Base-by-base conservation (phyloP, 768 basidiomycete species). In the Macrolepiota albuminosa region DNA sequence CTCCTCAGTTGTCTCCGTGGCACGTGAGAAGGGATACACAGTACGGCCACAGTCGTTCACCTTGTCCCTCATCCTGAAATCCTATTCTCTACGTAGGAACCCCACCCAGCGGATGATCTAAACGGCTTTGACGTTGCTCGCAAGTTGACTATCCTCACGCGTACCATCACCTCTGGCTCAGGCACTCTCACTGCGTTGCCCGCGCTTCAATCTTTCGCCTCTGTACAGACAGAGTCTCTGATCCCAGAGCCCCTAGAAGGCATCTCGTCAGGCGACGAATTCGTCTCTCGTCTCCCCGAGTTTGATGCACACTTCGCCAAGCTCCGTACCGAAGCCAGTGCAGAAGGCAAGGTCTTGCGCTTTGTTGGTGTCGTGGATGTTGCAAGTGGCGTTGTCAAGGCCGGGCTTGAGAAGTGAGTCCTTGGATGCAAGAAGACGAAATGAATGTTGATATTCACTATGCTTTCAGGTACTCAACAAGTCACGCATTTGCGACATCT, bases 111-210 rank as follows among this genome's bases (percentile, higher is more conserved):
- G 34, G 96, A 98, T 68, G 97, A 99, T 71, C 86, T 99, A 47
- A 95, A 93, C 63, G 97, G 97, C 6, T 90, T 91, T 37, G 97
- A 99, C 72, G 97, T 99, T 50, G 95, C 95, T 2, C 87, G 97
- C 48, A 99, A 99, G 73, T 84, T 99, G 51, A 94, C 94, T 56
- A 99, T 99, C 74, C 83, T 99, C 58, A 88, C 94, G 0, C 88
- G 97, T 54, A 83, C 86, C 68, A 82, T 93, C 61, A 69, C 75
- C 21, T 70, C 75, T 6, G 71, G 73, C 29, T 71, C 76, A 37
- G 61, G 67, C 21, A 60, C 68, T 6, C 61, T 74, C 8, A 70
- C 73, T 0, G 71, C 79, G 1, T 74, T 82, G 0, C 77, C 81
- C 6, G 64, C 77, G 6, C 82, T 97, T 7, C 82, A 87, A n/a